Conservation (phyloP, 1,284 basidiomycete species). For the Caloboletus inedulis region DNA sequence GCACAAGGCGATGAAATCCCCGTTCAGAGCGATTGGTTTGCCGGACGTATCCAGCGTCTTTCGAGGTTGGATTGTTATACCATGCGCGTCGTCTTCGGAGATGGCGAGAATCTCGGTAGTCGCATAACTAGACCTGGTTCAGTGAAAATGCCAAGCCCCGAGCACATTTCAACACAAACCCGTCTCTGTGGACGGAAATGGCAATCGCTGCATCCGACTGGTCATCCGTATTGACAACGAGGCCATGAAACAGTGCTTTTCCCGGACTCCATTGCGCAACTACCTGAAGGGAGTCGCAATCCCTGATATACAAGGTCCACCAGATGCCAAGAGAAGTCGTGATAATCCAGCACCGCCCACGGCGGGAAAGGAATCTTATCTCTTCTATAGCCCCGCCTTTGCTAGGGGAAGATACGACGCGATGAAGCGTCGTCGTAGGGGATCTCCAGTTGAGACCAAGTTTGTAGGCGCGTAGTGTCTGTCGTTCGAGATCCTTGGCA, state of each 20-base stretch:
- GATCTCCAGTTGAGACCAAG: slow-evolving; percentile 50
- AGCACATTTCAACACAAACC: slow-evolving; percentile 33
- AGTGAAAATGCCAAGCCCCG: slow-evolving; percentile 3
- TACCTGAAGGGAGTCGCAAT: slow-evolving; percentile 32
- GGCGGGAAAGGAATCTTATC: slow-evolving; percentile 49
- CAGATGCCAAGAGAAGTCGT: slow-evolving; percentile 59
- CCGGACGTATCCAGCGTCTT: slow-evolving; percentile 34
- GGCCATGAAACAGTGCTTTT: slow-evolving; percentile 48
- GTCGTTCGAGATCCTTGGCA: slow-evolving; percentile 41
- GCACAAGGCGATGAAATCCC: slow-evolving; percentile 50
- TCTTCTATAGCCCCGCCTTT: slow-evolving; percentile 45
- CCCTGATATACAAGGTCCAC: slow-evolving; percentile 53
- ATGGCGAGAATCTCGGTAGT: slow-evolving; percentile 25
- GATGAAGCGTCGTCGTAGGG: slow-evolving; percentile 20
- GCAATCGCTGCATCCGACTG: slow-evolving; percentile 46
- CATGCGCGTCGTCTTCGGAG: slow-evolving; percentile 11
- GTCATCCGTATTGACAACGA: slow-evolving; percentile 47
- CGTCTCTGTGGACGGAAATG: slow-evolving; percentile 41
- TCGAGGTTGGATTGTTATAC: slow-evolving; percentile 10
- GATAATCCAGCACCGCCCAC: slow-evolving; percentile 42
- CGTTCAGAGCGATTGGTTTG: slow-evolving; percentile 46
- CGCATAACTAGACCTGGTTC: slow-evolving; percentile 9
- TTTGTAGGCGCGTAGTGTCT: slow-evolving; percentile 41
- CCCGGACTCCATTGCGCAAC: slow-evolving; percentile 51
- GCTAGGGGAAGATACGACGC: slow-evolving; percentile 26